A percentile compares a stretch with the other conserved stretches of the same genome.
phyloP scores from a whole-genome alignment of 1,139 yeast genomes.

The Blastobotrys capitulatus region DNA sequence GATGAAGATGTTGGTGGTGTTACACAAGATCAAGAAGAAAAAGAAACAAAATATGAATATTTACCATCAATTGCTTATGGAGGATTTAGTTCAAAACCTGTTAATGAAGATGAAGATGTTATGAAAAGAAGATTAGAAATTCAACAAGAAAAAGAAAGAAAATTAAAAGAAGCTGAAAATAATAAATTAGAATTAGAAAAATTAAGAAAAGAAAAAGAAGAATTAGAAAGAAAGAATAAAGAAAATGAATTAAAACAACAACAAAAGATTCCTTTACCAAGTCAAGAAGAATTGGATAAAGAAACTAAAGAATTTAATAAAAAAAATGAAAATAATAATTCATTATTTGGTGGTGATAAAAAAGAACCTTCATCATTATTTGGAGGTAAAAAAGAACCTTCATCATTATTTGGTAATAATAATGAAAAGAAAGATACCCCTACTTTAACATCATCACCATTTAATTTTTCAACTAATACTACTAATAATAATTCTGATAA shows the following conservation, averaged over 20 bases:
- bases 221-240: conserved; percentile 8
- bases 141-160: conserved; percentile 9
- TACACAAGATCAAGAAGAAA: not conserved
- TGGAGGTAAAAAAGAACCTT: conserved; percentile 4
- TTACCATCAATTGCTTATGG: not conserved
- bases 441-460: conserved; percentile 5
- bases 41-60: conserved; percentile 7
- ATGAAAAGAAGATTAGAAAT: conserved; percentile 9
- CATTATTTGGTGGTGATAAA: not conserved
- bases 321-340: conserved; percentile 10
- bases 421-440: conserved; percentile 20
- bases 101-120: conserved; percentile 13
- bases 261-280: conserved; percentile 10
- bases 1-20: conserved; percentile 20
- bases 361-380: not conserved
- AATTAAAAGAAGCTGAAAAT: conserved; percentile 4
- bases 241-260: not conserved
- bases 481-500: not conserved
- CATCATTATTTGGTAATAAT: not conserved
- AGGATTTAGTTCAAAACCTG: conserved; percentile 1
- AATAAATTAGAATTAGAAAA: conserved; percentile 7
- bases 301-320: too few species aligned
- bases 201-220: not conserved
- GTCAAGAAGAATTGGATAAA: not conserved
- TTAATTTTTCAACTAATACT: not conserved